Conservation (phyloP, 1,139 yeast genomes). For the Protomyces macrosporus region DNA sequence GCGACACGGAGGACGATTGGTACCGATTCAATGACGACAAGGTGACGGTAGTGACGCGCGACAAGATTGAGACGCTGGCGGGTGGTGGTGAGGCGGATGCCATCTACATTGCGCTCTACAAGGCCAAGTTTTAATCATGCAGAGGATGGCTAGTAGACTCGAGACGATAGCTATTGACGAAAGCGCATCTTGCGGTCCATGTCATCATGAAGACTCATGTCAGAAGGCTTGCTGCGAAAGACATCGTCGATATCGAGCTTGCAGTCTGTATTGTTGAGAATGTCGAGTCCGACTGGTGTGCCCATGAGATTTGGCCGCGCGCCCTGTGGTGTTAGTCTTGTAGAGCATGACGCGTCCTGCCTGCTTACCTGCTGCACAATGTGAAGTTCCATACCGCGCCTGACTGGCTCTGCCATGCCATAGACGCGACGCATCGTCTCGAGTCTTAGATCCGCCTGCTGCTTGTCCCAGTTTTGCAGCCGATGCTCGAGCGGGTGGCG, state of each 20-base stretch:
- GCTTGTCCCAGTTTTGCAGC: slow-evolving; percentile 70
- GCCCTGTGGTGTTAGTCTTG: neutral
- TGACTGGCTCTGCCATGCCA: slow-evolving; percentile 91
- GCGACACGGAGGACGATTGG: slow-evolving; percentile 57
- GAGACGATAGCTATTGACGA: neutral
- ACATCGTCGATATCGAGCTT: neutral
- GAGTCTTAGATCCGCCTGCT: slow-evolving; percentile 63
- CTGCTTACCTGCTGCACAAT: neutral
- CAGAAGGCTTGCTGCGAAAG: neutral
- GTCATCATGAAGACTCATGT: neutral
- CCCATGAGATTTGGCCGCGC: neutral
- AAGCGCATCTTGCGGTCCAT: slow-evolving; percentile 1
- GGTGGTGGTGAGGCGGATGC: slow-evolving; percentile 99
- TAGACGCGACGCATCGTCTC: slow-evolving; percentile 76
- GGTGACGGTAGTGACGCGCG: slow-evolving; percentile 69
- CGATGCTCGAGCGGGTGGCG: slow-evolving; percentile 77
- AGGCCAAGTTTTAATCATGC: slow-evolving; percentile 33
- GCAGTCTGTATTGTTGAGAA: neutral
- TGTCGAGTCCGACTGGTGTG: neutral
- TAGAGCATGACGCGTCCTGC: neutral
- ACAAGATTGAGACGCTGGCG: slow-evolving; percentile 70
- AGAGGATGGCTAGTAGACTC: slow-evolving; percentile 54
- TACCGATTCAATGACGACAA: slow-evolving; percentile 92
- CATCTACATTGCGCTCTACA: slow-evolving; percentile 81
- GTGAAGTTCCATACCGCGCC: slow-evolving; percentile 73